Conservation (phyloP, 768 basidiomycete genomes). For the Collybiopsis luxurians region DNA sequence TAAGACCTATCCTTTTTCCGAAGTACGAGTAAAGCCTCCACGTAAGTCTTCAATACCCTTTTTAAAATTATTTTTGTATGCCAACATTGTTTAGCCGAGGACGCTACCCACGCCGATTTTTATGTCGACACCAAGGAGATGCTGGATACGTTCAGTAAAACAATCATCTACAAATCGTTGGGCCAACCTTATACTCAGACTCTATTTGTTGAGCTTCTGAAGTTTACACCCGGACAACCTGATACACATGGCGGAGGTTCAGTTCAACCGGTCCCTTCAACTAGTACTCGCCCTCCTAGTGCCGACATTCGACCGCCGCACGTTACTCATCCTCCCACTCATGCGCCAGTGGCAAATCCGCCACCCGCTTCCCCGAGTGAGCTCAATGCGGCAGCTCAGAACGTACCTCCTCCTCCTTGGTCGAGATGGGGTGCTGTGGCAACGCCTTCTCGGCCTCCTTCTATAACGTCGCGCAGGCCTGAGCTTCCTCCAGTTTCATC, state of each 20-base stretch:
- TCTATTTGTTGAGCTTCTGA: constrained; percentile 71
- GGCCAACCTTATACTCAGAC: constrained; percentile 62
- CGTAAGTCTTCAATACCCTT: constrained; percentile 35
- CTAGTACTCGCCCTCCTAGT: constrained; percentile 14
- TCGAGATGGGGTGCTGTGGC: constrained; percentile 46
- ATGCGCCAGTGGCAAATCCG: constrained; percentile 10
- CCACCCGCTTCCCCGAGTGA: not conserved
- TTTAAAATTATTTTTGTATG: not conserved
- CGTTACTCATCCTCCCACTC: constrained; percentile 10
- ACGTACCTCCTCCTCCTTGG: constrained; percentile 40
- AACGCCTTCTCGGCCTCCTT: constrained; percentile 40
- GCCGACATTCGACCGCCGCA: constrained; percentile 16
- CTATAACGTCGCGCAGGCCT: constrained; percentile 37
- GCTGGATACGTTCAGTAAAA: constrained; percentile 71
- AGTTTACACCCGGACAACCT: constrained; percentile 54
- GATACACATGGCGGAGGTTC: constrained; percentile 31
- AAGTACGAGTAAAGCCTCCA: constrained; percentile 68
- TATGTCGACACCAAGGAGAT: constrained; percentile 75
- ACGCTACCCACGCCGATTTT: constrained; percentile 48
- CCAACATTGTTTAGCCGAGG: constrained; percentile 26
- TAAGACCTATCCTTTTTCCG: constrained; percentile 66
- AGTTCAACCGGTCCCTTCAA: constrained; percentile 18
- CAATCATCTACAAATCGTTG: constrained; percentile 67
- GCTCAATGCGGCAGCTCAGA: constrained; percentile 14
- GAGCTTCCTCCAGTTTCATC: constrained; percentile 32